Conservation (phyloP, 345 rosid species). For the Arabis hirsuta region DNA sequence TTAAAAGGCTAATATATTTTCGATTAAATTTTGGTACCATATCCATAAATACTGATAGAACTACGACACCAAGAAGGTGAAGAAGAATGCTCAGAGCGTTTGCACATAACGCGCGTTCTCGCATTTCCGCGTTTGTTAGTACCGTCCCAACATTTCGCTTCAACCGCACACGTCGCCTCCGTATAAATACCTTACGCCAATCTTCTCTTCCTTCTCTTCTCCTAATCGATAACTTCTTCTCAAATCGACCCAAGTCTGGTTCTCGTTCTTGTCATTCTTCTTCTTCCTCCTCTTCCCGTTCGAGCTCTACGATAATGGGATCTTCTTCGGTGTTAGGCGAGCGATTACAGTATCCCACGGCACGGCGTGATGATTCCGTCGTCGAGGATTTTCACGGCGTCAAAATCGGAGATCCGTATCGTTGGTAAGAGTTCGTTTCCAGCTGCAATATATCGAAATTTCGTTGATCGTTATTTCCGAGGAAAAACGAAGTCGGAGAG, state of each 20-base stretch:
- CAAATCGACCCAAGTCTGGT: conserved; percentile 9
- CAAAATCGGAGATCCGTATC: conserved; percentile 73
- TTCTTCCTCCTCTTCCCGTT: not conserved
- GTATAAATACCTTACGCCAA: conserved; percentile 23
- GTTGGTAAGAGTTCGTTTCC: conserved; percentile 60
- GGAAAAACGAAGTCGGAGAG: not conserved
- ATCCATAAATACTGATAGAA: conserved; percentile 37
- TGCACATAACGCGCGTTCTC: conserved; percentile 35
- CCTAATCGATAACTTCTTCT: conserved; percentile 13
- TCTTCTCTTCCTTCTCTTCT: not conserved
- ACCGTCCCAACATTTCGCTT: conserved; percentile 22
- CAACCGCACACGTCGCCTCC: conserved; percentile 40
- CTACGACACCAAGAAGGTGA: conserved; percentile 11
- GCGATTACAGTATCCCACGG: conserved; percentile 55
- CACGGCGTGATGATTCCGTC: conserved; percentile 76
- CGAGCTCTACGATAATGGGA: conserved; percentile 52
- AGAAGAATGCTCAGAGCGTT: conserved; percentile 33
- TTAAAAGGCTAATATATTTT: too few species aligned
- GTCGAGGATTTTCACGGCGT: conserved; percentile 88
- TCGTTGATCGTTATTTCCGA: not conserved
- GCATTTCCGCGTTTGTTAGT: conserved; percentile 35
- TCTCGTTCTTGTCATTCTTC: not conserved
- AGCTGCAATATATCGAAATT: not conserved
- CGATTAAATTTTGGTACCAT: too few species aligned
- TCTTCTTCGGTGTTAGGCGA: conserved; percentile 51